Percentiles rank a stretch among this genome's conserved stretches.
Evolutionary conservation across 306 rosid genomes (phyloP).

Genomic region (Vicia faba): DNA sequence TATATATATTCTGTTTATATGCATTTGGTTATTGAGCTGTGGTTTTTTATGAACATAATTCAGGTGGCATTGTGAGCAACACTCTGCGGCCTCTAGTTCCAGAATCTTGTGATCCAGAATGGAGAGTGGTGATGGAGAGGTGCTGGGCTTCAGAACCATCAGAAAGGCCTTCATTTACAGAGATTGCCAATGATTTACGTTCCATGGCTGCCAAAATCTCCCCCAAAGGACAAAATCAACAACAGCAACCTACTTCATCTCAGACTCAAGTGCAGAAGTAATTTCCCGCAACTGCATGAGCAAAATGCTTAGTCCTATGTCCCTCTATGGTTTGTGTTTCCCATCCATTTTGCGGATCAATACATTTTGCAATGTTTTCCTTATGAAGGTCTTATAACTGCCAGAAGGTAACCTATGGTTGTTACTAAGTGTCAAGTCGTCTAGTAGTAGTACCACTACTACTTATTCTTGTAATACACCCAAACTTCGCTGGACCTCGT

Average conservation of each 20-base stretch:
- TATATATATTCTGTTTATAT: neutral
- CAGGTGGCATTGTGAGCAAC: constrained; percentile 95
- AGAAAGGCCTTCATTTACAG: constrained; percentile 80
- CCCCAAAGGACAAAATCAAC: constrained; percentile 65
- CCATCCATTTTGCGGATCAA: constrained; percentile 29
- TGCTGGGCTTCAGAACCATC: constrained; percentile 90
- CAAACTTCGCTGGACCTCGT: constrained; percentile 20
- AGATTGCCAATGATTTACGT: constrained; percentile 71
- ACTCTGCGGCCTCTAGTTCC: constrained; percentile 82
- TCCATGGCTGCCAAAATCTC: constrained; percentile 71
- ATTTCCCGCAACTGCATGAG: constrained; percentile 35
- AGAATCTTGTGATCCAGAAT: constrained; percentile 70
- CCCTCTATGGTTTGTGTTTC: constrained; percentile 34
- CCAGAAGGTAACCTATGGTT: constrained; percentile 26
- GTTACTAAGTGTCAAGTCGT: constrained; percentile 16
- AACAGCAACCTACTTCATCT: constrained; percentile 50
- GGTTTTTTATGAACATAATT: constrained; percentile 28
- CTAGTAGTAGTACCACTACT: neutral
- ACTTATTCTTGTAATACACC: constrained; percentile 19
- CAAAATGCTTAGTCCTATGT: constrained; percentile 11
- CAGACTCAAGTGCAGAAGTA: constrained; percentile 51
- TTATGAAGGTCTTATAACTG: constrained; percentile 31
- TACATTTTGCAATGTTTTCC: constrained; percentile 32
- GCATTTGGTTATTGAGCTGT: constrained; percentile 30
- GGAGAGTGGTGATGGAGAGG: constrained; percentile 79